phyloP scores from a whole-genome alignment of 1,284 basidiomycete genomes.

The Moesziomyces sp. region DNA sequence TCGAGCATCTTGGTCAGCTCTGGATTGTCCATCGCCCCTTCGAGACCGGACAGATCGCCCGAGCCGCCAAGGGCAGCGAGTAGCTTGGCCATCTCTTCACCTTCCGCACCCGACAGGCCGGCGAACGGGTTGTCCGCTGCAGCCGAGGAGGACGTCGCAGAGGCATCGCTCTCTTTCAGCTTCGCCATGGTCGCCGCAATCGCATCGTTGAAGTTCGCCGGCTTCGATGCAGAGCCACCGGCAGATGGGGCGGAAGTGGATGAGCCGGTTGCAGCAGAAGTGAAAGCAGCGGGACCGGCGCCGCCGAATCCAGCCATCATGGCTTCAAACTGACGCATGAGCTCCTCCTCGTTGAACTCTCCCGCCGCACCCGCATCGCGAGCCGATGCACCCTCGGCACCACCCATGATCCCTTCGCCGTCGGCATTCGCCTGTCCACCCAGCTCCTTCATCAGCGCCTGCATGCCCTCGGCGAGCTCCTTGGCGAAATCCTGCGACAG shows the following conservation, averaged over 20 bases:
- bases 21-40: constrained; percentile 50
- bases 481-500: constrained; percentile 73
- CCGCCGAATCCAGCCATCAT: constrained; percentile 61
- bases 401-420: constrained; percentile 26
- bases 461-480: constrained; percentile 84
- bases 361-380: constrained; percentile 3
- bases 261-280: constrained; percentile 1
- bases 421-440: constrained; percentile 39
- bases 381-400: constrained; percentile 8
- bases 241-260: constrained; percentile 6
- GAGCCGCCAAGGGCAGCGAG: constrained; percentile 67
- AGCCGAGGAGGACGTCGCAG: constrained; percentile 50
- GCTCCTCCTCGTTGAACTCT: constrained; percentile 59
- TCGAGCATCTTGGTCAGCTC: constrained; percentile 80
- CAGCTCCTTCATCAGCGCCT: constrained; percentile 81
- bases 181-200: constrained; percentile 83
- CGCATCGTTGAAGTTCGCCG: constrained; percentile 78
- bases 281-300: constrained; percentile 4
- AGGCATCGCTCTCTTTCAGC: constrained; percentile 77
- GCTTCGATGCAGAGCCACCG: constrained; percentile 25
- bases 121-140: constrained; percentile 67
- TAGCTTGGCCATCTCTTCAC: constrained; percentile 63
- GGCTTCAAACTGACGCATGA: constrained; percentile 66
- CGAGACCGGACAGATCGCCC: constrained; percentile 61
- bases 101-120: constrained; percentile 69